Conservation (phyloP, 2,329 filamentous ascomycete genomes). For the Hypocreales sp. region DNA sequence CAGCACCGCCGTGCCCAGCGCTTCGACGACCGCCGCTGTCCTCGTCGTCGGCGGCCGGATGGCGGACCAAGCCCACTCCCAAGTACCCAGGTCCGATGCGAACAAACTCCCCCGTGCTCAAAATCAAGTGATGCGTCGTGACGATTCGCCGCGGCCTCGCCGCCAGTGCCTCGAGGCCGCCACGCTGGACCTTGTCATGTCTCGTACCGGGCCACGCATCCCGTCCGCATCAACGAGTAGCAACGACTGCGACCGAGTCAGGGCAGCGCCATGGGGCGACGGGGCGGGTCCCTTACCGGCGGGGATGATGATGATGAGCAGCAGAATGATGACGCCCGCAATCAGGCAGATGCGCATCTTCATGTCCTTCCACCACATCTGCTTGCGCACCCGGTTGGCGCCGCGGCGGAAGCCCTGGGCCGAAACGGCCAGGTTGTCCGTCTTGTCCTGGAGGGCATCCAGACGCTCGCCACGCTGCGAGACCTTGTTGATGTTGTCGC, state of each 20-base stretch:
- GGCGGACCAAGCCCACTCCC: conserved; percentile 10
- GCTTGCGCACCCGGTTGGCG: conserved; percentile 88
- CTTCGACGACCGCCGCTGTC: background rate
- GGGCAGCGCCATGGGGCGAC: too few species aligned
- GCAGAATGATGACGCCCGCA: conserved; percentile 75
- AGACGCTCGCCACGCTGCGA: conserved; percentile 83
- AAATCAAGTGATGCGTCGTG: conserved; percentile 12
- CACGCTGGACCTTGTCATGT: too few species aligned
- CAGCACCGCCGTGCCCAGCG: background rate
- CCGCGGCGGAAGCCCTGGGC: conserved; percentile 92
- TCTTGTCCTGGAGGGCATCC: conserved; percentile 84
- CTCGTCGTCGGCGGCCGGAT: conserved; percentile 1
- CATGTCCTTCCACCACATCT: conserved; percentile 99
- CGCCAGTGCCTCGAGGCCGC: background rate
- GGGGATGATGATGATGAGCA: conserved; percentile 89
- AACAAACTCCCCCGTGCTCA: conserved; percentile 21
- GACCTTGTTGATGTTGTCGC: conserved; percentile 94
- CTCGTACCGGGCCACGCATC: too few species aligned
- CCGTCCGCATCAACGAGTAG: conserved; percentile 11
- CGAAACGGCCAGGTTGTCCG: conserved; percentile 80
- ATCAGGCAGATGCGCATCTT: conserved; percentile 99
- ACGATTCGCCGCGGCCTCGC: conserved; percentile 1
- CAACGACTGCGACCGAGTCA: conserved; percentile 15
- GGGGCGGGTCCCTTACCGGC: conserved; percentile 42
- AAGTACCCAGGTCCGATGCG: conserved; percentile 11